Conservation (phyloP, 2,329 filamentous ascomycete genomes). For the Purpureocillium lavendulum region DNA sequence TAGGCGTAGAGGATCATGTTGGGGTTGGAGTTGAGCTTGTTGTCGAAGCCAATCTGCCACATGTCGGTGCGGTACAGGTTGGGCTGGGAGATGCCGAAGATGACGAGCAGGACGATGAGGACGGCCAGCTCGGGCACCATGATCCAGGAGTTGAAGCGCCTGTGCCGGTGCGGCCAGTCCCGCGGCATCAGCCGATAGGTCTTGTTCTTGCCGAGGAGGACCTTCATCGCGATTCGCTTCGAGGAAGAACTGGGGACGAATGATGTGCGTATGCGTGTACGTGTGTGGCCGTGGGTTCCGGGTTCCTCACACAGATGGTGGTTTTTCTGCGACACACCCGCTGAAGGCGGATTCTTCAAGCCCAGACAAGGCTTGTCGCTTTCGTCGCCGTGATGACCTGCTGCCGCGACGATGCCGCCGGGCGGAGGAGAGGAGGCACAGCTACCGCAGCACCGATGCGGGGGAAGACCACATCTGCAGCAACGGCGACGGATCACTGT, state of each 20-base stretch:
- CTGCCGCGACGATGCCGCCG: too few species aligned
- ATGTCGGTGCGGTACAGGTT: conserved; percentile 63
- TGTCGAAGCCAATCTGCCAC: conserved; percentile 63
- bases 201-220: conserved; percentile 8
- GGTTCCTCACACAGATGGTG: too few species aligned
- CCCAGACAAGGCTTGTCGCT: too few species aligned
- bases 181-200: conserved; percentile 50
- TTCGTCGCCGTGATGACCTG: too few species aligned
- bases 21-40: conserved; percentile 69
- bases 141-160: conserved; percentile 50
- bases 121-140: conserved; percentile 59
- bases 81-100: conserved; percentile 67
- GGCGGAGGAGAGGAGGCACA: too few species aligned
- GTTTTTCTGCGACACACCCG: too few species aligned
- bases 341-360: too few species aligned
- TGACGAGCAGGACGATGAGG: conserved; percentile 56
- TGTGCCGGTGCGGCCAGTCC: conserved; percentile 42
- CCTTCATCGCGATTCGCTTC: conserved; percentile 14
- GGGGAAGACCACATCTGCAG: too few species aligned
- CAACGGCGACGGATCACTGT: too few species aligned
- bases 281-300: too few species aligned
- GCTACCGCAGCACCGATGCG: too few species aligned
- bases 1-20: conserved; percentile 62
- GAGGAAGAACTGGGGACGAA: conserved; percentile 1
- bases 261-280: too few species aligned